Percentiles rank a stretch among this genome's conserved stretches.
Evolutionary conservation across 345 rosid species (phyloP).

Genomic region (Hevea brasiliensis): DNA sequence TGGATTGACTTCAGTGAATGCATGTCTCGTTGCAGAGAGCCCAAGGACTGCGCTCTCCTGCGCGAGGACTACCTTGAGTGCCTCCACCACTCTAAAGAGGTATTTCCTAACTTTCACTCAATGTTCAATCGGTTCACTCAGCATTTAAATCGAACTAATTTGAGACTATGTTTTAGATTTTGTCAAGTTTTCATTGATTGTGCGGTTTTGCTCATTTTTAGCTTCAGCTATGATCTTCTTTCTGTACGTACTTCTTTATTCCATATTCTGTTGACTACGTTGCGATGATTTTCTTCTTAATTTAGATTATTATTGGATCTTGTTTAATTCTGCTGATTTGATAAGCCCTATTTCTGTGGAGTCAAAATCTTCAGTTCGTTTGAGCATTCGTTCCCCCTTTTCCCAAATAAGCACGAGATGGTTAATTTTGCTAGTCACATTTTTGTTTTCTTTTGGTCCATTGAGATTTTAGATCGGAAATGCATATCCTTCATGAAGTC

Average conservation of each 20-base stretch:
- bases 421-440: too few relatives aligned
- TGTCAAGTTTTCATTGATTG: not conserved
- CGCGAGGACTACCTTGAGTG: slow-evolving; percentile 97
- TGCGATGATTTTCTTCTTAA: not conserved
- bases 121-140: not conserved
- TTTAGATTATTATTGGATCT: not conserved
- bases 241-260: not conserved
- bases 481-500: too few relatives aligned
- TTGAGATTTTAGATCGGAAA: too few relatives aligned
- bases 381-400: too few relatives aligned
- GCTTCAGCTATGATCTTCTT: not conserved
- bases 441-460: too few relatives aligned
- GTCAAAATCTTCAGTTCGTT: not conserved
- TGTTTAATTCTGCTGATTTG: not conserved
- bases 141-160: not conserved
- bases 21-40: too few relatives aligned
- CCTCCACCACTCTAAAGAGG: slow-evolving; percentile 99
- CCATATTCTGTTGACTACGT: not conserved
- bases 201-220: not conserved
- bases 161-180: not conserved
- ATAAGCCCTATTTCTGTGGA: slow-evolving; percentile 2
- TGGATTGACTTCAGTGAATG: too few relatives aligned
- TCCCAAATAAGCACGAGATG: too few relatives aligned
- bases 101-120: slow-evolving; percentile 10
- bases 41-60: too few relatives aligned